Evolutionary conservation across 805 yeast genomes (phyloP).

Genomic region (Saturnispora zaruensis): DNA sequence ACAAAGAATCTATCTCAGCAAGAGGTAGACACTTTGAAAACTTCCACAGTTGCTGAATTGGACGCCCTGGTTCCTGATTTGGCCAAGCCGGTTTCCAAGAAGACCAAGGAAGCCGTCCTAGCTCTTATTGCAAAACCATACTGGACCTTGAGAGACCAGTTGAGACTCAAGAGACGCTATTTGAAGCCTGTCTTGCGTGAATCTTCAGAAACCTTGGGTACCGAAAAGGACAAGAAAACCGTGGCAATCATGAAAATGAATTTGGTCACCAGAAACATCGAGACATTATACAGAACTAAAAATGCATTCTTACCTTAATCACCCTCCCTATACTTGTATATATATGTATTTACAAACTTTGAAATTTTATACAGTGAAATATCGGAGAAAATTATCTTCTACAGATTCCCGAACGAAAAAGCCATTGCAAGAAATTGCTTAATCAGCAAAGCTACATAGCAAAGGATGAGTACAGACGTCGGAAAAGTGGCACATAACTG

Average conservation of each 20-base stretch:
- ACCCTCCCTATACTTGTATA: background rate
- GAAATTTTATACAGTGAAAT: background rate
- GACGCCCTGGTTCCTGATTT: constrained; percentile 16
- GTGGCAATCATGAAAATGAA: constrained; percentile 53
- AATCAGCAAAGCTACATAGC: background rate
- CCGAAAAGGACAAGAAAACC: constrained; percentile 38
- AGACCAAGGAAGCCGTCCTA: constrained; percentile 34
- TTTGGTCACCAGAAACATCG: constrained; percentile 42
- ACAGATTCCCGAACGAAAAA: background rate
- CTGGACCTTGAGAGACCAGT: constrained; percentile 32
- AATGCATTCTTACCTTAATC: constrained; percentile 34
- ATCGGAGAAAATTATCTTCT: background rate
- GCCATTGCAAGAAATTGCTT: background rate
- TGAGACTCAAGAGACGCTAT: constrained; percentile 37
- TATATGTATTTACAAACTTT: background rate
- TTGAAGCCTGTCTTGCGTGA: constrained; percentile 52
- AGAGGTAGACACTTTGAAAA: constrained; percentile 24
- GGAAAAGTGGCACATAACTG: background rate
- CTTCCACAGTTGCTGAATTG: constrained; percentile 15
- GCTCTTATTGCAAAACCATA: constrained; percentile 34
- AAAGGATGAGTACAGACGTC: background rate
- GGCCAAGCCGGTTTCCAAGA: constrained; percentile 26
- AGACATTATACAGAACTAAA: constrained; percentile 45
- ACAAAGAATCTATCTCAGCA: constrained; percentile 32
- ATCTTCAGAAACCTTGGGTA: constrained; percentile 28